These are phyloP conservation scores for Spathaspora hagerdaliae DNA, from an alignment of 805 yeast species.

Conservation along the genomic window DNA sequence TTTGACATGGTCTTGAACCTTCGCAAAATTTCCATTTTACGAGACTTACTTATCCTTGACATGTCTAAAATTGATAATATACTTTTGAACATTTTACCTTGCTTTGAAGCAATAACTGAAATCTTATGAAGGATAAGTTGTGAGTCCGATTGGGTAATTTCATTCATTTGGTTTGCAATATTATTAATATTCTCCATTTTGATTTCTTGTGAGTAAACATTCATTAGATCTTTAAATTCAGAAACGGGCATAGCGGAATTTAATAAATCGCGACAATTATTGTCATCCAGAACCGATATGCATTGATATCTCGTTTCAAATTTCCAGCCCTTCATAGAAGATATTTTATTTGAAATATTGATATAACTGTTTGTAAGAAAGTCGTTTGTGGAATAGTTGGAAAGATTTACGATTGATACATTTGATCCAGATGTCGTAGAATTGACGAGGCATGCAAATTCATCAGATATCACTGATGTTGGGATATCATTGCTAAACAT, in stretches of 20 bases:
- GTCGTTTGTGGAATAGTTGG: background rate
- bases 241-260: background rate
- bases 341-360: background rate
- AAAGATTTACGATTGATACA: conserved; percentile 12
- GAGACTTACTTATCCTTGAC: background rate
- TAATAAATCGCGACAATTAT: background rate
- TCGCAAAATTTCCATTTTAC: background rate
- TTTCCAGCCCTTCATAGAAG: background rate
- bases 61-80: conserved; percentile 1
- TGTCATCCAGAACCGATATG: background rate
- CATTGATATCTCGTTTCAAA: conserved; percentile 2
- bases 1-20: background rate
- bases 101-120: background rate
- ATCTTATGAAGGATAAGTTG: conserved; percentile 3
- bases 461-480: conserved; percentile 13
- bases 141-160: background rate
- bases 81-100: background rate
- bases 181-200: conserved; percentile 3
- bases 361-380: background rate
- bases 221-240: background rate
- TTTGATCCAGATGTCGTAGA: conserved; percentile 9
- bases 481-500: conserved; percentile 5
- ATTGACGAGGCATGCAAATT: conserved; percentile 17
- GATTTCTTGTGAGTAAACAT: conserved; percentile 2
- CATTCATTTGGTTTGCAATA: background rate